Evolutionary conservation across 1,284 basidiomycete species (phyloP), one percentile per base, ranked within the genome.

Genomic region (Exsudoporus floridanus): DNA sequence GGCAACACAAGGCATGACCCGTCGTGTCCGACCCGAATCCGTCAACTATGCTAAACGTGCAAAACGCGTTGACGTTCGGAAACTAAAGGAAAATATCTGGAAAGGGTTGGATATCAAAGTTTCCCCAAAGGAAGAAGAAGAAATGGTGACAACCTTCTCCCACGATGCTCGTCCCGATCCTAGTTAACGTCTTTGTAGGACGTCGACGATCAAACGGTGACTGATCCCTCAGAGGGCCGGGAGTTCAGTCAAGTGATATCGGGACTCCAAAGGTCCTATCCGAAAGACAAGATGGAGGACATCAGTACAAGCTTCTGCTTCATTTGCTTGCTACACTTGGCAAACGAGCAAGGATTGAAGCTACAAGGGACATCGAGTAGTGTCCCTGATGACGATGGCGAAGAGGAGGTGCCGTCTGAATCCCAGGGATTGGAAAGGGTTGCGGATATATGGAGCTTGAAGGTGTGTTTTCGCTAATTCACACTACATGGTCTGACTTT

Each of bases 301-400:
- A 98, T 99, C 70, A 97, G 94, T 69, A 99, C 97, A 9, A 97
- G 93, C 57, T 99, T 98, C 83, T 99, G 96, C 73, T 99, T 99
- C 77, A 99, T 99, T 70, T 99, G 96, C 67, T 74, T 99, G 33
- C 74, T 97, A 31, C 94, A 98, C 74, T 77, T 99, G 37, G 95
- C 94, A 40, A 97, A 98, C 67, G 94, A 98, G 69, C 92, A 93
- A 66, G 95, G 95, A 1, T 77, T 98, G 40, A 88, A 86, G 64
- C 78, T 95, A 38, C 88, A 92, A 70, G 74, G 75, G 25, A 25
- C 48, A 5, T 51, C 58, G 7, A 43, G n/a, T 33, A 28, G 13
- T 27, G 37, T 44, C 41, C 30, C 44, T 30, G 53, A 54, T 2
- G 54, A 58, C 1, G 54, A 56, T n/a, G 73, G 73, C 21, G 70